Conservation (phyloP, 257 asterid species). For the Paraleonurus japonicus region DNA sequence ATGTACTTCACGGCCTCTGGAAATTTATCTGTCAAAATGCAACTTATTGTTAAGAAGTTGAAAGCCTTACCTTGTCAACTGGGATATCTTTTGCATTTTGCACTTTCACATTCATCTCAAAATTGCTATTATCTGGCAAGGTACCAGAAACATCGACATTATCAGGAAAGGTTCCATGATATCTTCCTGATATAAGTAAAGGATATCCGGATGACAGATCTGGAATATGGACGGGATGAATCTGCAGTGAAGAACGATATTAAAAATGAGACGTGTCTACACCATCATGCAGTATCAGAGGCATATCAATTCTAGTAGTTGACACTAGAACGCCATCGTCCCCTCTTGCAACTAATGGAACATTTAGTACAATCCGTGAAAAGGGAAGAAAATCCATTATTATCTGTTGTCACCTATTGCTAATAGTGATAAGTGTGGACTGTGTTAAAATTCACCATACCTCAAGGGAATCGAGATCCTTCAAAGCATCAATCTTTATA, state of each 20-base stretch:
- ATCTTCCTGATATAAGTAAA: conserved; percentile 74
- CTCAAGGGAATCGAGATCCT: conserved; percentile 75
- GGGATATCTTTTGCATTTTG: conserved; percentile 66
- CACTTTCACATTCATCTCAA: conserved; percentile 46
- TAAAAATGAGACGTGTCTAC: background rate
- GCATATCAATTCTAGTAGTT: background rate
- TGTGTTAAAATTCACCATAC: conserved; percentile 34
- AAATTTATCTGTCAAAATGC: background rate
- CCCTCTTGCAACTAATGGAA: background rate
- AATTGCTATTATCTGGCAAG: conserved; percentile 53
- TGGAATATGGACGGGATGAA: conserved; percentile 59
- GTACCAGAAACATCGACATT: conserved; percentile 54
- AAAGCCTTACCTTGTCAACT: conserved; percentile 59
- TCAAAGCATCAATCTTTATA: conserved; percentile 52
- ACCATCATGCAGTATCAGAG: background rate
- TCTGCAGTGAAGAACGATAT: conserved; percentile 43
- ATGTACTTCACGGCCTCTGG: background rate
- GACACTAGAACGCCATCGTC: background rate
- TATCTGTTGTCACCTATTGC: background rate
- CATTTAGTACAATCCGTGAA: background rate
- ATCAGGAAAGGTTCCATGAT: conserved; percentile 59
- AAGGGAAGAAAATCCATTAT: background rate
- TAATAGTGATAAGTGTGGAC: background rate
- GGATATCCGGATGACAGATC: conserved; percentile 69
- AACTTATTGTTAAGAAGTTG: background rate